These are phyloP conservation scores for Tetragonia tetragonoides DNA, from an alignment of 148 eudicot species.

Conservation along the genomic window DNA sequence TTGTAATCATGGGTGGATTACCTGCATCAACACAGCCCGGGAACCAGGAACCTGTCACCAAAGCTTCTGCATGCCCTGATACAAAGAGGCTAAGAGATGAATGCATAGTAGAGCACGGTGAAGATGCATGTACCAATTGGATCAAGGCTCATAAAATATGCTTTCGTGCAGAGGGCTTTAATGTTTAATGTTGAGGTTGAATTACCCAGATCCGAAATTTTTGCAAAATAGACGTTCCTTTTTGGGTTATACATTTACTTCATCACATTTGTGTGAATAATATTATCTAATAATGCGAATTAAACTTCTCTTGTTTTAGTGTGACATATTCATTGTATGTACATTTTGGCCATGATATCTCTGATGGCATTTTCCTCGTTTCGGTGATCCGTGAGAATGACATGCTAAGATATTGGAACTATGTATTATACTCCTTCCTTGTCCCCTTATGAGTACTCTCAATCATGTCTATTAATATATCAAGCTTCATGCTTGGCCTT, in stretches of 20 bases:
- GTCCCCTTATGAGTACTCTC: not conserved
- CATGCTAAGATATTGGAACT: not conserved
- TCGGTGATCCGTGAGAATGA: not conserved
- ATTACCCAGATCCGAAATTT: not conserved
- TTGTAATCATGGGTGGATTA: slow-evolving; percentile 37
- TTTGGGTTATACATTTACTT: not conserved
- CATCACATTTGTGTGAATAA: slow-evolving; percentile 17
- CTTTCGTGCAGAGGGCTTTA: slow-evolving; percentile 94
- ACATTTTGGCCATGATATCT: not conserved
- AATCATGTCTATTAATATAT: not conserved
- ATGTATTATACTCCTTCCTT: not conserved
- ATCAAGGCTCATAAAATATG: slow-evolving; percentile 85
- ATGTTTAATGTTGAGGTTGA: slow-evolving; percentile 35
- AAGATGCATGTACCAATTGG: slow-evolving; percentile 78
- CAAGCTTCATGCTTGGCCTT: not conserved
- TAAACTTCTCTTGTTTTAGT: not conserved
- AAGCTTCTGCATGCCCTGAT: slow-evolving; percentile 74
- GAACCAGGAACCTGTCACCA: slow-evolving; percentile 29
- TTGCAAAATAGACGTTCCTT: slow-evolving; percentile 3
- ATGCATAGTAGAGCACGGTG: slow-evolving; percentile 87
- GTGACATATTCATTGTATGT: not conserved
- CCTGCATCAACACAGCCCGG: too few species aligned
- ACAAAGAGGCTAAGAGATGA: slow-evolving; percentile 90
- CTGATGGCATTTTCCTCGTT: not conserved
- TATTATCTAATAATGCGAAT: not conserved